Base-by-base conservation (phyloP, 306 rosid genomes). In the Astragalus glycyphyllos region DNA sequence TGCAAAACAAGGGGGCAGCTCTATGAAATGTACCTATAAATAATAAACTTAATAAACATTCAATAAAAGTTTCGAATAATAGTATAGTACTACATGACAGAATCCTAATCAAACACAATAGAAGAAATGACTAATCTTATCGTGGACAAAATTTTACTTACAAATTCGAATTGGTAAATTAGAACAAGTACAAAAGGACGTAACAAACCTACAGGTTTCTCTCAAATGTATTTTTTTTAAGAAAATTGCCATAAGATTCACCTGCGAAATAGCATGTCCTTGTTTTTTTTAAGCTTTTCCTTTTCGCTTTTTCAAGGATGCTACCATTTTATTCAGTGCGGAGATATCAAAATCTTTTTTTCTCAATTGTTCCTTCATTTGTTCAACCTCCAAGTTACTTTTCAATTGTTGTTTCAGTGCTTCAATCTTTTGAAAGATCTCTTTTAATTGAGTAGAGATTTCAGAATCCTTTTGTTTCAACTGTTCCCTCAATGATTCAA, bases 311-410 rank as follows among this genome's bases (percentile, higher is more conserved):
- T 17, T 64, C 7, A 63, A 62, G 20, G 75, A 47, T 42, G 81
- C 29, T 54, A 83, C 55, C 64, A 79, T 57, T 74, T 77, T 82
- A 79, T 77, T 65, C 64, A 84, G 76, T 68, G 15, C 12, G 41
- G 81, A n/a, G 42, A 76, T 74, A 58, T 90, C 85, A 51, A 62
- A 82, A 42, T 85, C 93, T 76, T 77, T 87, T 40, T 69, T 78
- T 55, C 71, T 73, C 51, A 82, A 47, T 51, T 73, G 65, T 62
- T 82, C 51, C 45, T 6, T 77, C 72, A 77, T 44, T 15, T 82
- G 68, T 68, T 84, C 88, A 56, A 81, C 82, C 64, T 79, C 91
- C 20, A 26, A 51, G 10, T 51, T 64, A 45, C 63, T 84, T 67
- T 83, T 74, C 72, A 83, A 46, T 67, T 17, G 69, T 76, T 75